Percentiles rank a stretch among this genome's conserved stretches.
Conservation (phyloP, 768 basidiomycete genomes). For the Russula lepida region DNA sequence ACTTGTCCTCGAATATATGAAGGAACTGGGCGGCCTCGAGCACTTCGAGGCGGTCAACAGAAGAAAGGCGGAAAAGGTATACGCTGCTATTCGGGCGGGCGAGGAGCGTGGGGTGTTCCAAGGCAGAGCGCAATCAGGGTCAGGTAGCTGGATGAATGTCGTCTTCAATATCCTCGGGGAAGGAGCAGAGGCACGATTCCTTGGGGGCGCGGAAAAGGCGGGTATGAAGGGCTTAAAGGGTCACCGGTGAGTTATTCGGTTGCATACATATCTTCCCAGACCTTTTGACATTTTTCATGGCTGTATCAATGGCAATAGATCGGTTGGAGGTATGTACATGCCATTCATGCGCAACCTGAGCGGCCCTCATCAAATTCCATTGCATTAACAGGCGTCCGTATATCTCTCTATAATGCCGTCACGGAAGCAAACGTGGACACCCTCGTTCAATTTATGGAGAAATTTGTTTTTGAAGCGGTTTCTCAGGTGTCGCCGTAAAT, state of each 20-base stretch:
- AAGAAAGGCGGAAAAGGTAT: constrained; percentile 71
- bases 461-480: constrained; percentile 34
- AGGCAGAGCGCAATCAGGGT: constrained; percentile 62
- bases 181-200: constrained; percentile 63
- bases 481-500: neutral
- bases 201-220: constrained; percentile 67
- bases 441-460: constrained; percentile 50
- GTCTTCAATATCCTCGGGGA: constrained; percentile 75
- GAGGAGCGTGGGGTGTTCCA: constrained; percentile 61
- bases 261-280: neutral
- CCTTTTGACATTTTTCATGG: neutral
- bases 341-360: neutral
- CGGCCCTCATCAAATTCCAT: neutral
- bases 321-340: constrained; percentile 18
- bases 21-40: constrained; percentile 53
- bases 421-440: constrained; percentile 63
- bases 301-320: constrained; percentile 9
- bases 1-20: constrained; percentile 69
- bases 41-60: constrained; percentile 59
- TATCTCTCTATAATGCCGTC: constrained; percentile 86
- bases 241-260: constrained; percentile 56
- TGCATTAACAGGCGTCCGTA: constrained; percentile 51
- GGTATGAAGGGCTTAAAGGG: constrained; percentile 88
- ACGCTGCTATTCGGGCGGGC: constrained; percentile 62
- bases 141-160: constrained; percentile 93